These are phyloP conservation scores for Orobanche coerulescens DNA, from an alignment of 257 asterid species.

Conservation along the genomic window DNA sequence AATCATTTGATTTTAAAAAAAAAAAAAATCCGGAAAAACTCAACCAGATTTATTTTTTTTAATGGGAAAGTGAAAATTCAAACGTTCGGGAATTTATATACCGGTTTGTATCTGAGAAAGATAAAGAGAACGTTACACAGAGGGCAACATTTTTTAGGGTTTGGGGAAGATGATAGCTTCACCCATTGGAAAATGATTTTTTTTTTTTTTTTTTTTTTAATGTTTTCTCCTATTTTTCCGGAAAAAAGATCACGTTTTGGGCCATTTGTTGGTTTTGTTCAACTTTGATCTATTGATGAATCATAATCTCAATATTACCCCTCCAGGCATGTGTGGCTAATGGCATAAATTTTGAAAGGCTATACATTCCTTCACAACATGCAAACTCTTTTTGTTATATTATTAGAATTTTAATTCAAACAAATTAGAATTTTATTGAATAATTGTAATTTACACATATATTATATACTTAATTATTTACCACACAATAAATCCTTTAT, in stretches of 20 bases:
- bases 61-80: not conserved
- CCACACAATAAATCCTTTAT: too few relatives aligned
- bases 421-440: too few relatives aligned
- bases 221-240: slow-evolving; percentile 15
- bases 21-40: not conserved
- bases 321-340: too few relatives aligned
- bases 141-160: slow-evolving; percentile 22
- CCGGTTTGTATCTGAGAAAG: not conserved
- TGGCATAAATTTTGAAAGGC: too few relatives aligned
- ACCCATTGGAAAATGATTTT: slow-evolving; percentile 33
- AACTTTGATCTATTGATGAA: not conserved
- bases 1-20: slow-evolving; percentile 30
- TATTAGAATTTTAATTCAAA: too few relatives aligned
- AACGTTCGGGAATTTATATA: not conserved
- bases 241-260: not conserved
- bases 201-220: slow-evolving; percentile 16
- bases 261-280: not conserved
- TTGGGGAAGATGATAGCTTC: slow-evolving; percentile 24
- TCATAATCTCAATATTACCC: too few relatives aligned
- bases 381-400: too few relatives aligned
- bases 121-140: not conserved
- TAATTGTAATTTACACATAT: too few relatives aligned
- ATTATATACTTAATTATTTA: too few relatives aligned
- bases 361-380: too few relatives aligned
- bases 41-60: not conserved